Percentiles rank a stretch among this genome's conserved stretches.
Evolutionary conservation across 768 basidiomycete genomes (phyloP).

Genomic region (Imleria badia): DNA sequence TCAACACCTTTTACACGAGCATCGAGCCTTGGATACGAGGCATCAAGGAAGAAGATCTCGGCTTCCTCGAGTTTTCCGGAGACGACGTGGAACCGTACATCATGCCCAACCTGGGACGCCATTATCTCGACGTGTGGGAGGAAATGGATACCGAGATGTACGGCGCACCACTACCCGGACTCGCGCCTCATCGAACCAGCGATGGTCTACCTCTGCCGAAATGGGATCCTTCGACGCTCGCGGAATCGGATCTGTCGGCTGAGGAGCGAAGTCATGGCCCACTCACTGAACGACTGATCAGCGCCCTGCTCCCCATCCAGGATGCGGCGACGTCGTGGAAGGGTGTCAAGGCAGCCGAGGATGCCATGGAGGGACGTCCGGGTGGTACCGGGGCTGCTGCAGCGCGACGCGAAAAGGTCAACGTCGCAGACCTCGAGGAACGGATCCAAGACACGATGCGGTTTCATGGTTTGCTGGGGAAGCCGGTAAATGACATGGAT

Average conservation of each 20-base stretch:
- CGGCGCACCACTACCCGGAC: constrained; percentile 41
- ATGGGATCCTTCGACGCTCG: constrained; percentile 82
- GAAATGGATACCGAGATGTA: constrained; percentile 74
- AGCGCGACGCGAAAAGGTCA: constrained; percentile 70
- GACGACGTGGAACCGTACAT: constrained; percentile 88
- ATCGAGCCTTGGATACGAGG: constrained; percentile 89
- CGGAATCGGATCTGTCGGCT: constrained; percentile 62
- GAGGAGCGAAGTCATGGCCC: constrained; percentile 87
- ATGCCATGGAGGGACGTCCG: constrained; percentile 80
- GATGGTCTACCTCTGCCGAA: constrained; percentile 50
- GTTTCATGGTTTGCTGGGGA: constrained; percentile 68
- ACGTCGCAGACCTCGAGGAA: constrained; percentile 76
- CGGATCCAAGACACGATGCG: constrained; percentile 75
- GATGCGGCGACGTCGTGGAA: constrained; percentile 60
- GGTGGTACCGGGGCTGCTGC: constrained; percentile 79
- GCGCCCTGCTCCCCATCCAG: constrained; percentile 70
- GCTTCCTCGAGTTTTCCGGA: constrained; percentile 87
- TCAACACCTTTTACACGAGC: constrained; percentile 81
- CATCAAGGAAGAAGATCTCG: constrained; percentile 93
- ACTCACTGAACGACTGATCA: constrained; percentile 81
- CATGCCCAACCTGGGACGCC: constrained; percentile 80
- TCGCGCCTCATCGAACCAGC: constrained; percentile 37
- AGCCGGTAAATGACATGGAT: constrained; percentile 54
- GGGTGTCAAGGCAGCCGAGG: constrained; percentile 80
- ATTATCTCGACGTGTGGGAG: constrained; percentile 92